Evolutionary conservation across 257 asterid genomes (phyloP).

Genomic region (Gardenia jasminoides): DNA sequence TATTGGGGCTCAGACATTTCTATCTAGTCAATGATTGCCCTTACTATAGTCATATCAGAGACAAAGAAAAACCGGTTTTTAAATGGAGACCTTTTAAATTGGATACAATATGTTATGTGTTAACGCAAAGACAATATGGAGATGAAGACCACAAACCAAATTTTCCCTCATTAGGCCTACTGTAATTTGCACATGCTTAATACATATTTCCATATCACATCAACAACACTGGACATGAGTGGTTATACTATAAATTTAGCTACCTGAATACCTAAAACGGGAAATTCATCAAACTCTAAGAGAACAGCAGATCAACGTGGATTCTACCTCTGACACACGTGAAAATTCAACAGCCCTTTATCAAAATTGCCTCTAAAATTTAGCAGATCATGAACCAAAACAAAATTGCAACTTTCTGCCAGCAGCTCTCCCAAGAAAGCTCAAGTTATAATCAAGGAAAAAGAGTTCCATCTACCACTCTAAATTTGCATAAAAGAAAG

Average conservation of each 20-base stretch:
- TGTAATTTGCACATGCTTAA: neutral
- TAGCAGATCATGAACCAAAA: constrained; percentile 5
- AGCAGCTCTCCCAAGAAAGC: neutral
- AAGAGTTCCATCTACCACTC: neutral
- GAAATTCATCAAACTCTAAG: neutral
- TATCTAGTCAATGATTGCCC: neutral
- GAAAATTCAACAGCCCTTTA: neutral
- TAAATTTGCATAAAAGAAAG: neutral
- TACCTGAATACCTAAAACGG: neutral
- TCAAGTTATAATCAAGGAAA: neutral
- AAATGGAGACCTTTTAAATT: neutral
- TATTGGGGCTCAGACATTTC: neutral
- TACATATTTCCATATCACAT: neutral
- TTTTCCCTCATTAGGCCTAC: neutral
- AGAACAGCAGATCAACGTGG: neutral
- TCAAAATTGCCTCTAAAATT: neutral
- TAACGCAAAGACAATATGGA: neutral
- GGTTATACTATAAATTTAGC: neutral
- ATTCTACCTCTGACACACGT: neutral
- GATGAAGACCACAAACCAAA: neutral
- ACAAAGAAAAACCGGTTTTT: neutral
- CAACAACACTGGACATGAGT: neutral
- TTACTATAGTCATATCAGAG: too few species aligned
- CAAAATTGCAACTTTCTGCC: neutral
- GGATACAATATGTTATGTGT: neutral